Evolutionary conservation across 495 filamentous ascomycete species (phyloP), one percentile per base, ranked within the genome.

Genomic region (Physcia stellaris): DNA sequence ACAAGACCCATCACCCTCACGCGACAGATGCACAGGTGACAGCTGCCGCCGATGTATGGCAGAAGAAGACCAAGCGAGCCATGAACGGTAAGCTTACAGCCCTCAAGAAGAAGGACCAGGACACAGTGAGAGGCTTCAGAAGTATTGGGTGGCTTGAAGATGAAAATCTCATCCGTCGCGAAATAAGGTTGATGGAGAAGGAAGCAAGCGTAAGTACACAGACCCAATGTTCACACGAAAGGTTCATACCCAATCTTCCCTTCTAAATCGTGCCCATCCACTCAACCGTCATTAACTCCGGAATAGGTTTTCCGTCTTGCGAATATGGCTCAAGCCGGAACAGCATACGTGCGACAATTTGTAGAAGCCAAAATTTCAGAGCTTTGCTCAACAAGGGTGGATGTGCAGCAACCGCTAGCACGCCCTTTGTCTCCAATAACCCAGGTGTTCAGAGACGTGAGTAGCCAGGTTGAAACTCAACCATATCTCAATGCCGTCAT

Each of bases 81-180:
- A 15, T 36, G 18, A 6, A 22, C 4, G 10, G 33, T 7, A 36
- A 36, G 16, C 24, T 17, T 22, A 6, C 6, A 17, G 6, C 6
- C 6, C 9, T 12, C 18, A 36, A 17, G 4, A 22, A 17, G 18
- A 36, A 19, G 33, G 33, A 36, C 15, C 4, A 4, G 18, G 33
- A 36, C 10, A 21, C 9, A 17, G 4, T 19, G 6, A 5, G 18
- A 6, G 9, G 6, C 15, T 36, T 36, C 16, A 6, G 24, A 22
- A 36, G 24, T 17, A 5, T 36, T 36, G 33, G 33, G 5, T 36
- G 33, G 33, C 18, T 36, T 6, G 33, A 36, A 4, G 18, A 19
- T 22, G 33, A 36, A 15, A 17, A 17, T 6, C 10, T 22, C 4
- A 22, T 21, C 4, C 6, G 7, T 6, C 9, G 18, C 6, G 33